phyloP scores from a whole-genome alignment of 2,329 filamentous ascomycete species.

The Rhynchosporium secalis region DNA sequence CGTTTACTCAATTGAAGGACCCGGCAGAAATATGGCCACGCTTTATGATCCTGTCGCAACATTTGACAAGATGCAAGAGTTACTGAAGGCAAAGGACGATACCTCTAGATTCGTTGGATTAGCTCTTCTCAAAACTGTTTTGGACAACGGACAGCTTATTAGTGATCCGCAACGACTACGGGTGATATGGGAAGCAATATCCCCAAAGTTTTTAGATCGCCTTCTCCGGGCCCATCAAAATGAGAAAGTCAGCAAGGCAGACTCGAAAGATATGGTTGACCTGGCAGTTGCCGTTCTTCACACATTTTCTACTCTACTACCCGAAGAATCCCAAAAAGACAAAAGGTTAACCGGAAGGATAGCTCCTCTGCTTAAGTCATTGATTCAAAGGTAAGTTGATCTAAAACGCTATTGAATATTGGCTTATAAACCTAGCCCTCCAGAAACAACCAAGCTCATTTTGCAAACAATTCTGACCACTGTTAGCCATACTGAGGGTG shows the following conservation, averaged over 20 bases:
- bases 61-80: constrained; percentile 53
- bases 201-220: constrained; percentile 63
- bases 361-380: constrained; percentile 52
- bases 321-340: constrained; percentile 47
- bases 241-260: constrained; percentile 40
- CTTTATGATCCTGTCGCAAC: constrained; percentile 28
- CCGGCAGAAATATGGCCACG: background rate
- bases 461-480: constrained; percentile 59
- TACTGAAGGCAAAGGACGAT: constrained; percentile 62
- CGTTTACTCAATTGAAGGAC: background rate
- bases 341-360: constrained; percentile 54
- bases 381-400: constrained; percentile 52
- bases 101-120: constrained; percentile 69
- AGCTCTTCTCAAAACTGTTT: constrained; percentile 63
- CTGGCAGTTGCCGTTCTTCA: constrained; percentile 63
- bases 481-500: constrained; percentile 53
- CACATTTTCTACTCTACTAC: constrained; percentile 59
- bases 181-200: constrained; percentile 60
- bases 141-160: constrained; percentile 59
- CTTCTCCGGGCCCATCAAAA: constrained; percentile 56
- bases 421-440: constrained; percentile 44
- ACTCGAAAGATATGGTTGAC: constrained; percentile 61
- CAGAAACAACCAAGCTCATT: constrained; percentile 53
- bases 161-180: constrained; percentile 48
- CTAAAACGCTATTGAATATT: background rate